Conservation (phyloP, 176 grass and related monocot genomes). For the Tuctoria greenei region DNA sequence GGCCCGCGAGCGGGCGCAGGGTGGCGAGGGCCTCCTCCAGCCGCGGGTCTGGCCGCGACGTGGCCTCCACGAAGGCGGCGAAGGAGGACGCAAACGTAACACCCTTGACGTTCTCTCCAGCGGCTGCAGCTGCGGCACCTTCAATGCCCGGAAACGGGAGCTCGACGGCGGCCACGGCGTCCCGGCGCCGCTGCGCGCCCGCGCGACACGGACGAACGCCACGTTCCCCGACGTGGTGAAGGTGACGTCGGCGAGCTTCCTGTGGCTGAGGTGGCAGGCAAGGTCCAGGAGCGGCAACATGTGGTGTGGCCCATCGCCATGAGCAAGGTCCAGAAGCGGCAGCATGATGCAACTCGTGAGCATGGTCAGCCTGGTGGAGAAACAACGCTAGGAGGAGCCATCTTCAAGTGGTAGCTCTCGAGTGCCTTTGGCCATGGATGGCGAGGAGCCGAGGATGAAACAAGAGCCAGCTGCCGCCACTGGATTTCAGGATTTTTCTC, state of each 20-base stretch:
- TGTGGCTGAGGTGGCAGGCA: constrained; percentile 22
- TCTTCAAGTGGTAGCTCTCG: too few species aligned
- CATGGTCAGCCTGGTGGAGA: too few species aligned
- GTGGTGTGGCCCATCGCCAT: constrained; percentile 46
- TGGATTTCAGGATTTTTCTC: too few species aligned
- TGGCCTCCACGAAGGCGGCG: constrained; percentile 24
- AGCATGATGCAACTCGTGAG: not conserved
- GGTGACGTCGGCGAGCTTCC: constrained; percentile 29
- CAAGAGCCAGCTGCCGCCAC: too few species aligned
- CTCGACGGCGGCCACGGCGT: constrained; percentile 1
- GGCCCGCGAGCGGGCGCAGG: not conserved
- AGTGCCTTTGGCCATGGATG: too few species aligned
- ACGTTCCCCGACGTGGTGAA: too few species aligned
- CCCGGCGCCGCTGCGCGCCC: too few species aligned
- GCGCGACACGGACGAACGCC: too few species aligned
- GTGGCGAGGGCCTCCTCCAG: constrained; percentile 28
- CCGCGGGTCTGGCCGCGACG: not conserved
- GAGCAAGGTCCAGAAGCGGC: constrained; percentile 45
- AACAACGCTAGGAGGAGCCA: too few species aligned
- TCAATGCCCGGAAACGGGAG: not conserved
- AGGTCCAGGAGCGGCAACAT: constrained; percentile 45
- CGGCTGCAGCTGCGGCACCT: too few species aligned
- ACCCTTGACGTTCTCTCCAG: not conserved
- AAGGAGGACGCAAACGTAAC: constrained; percentile 15
- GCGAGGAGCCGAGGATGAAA: too few species aligned